These are phyloP conservation scores for Sporothrix humicola DNA, from an alignment of 2,329 filamentous ascomycete species.

Conservation along the genomic window DNA sequence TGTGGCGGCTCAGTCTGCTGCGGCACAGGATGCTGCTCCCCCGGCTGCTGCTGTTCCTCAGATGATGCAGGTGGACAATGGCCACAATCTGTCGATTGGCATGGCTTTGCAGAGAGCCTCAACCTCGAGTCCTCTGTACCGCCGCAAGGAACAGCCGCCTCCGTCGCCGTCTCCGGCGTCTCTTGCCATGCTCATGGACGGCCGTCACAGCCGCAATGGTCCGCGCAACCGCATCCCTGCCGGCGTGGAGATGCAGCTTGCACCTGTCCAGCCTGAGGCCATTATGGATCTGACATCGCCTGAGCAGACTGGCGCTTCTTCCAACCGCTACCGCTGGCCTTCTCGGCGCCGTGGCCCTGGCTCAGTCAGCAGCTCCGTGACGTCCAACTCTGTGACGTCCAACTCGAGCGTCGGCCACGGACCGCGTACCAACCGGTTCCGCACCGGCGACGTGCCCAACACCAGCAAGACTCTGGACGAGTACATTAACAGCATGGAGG, in stretches of 20 bases:
- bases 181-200: slow-evolving; percentile 66
- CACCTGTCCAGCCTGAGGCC: slow-evolving; percentile 50
- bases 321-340: slow-evolving; percentile 62
- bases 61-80: slow-evolving; percentile 33
- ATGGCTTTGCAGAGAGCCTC: slow-evolving; percentile 66
- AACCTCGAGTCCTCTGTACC: slow-evolving; percentile 68
- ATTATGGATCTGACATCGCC: slow-evolving; percentile 61
- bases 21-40: slow-evolving; percentile 24
- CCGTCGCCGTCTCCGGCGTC: slow-evolving; percentile 72
- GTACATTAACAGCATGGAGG: slow-evolving; percentile 84
- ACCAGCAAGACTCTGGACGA: slow-evolving; percentile 75
- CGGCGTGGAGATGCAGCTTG: slow-evolving; percentile 68
- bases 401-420: slow-evolving; percentile 54
- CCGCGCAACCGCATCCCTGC: slow-evolving; percentile 80
- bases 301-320: slow-evolving; percentile 60
- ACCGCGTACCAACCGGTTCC: slow-evolving; percentile 51
- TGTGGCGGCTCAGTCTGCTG: slow-evolving; percentile 39
- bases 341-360: slow-evolving; percentile 59
- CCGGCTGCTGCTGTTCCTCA: not conserved
- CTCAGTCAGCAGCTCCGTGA: slow-evolving; percentile 63
- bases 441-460: slow-evolving; percentile 53
- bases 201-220: slow-evolving; percentile 66
- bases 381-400: slow-evolving; percentile 61
- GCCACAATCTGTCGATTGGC: slow-evolving; percentile 45
- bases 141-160: slow-evolving; percentile 58